These are phyloP conservation scores for Geotrichum reessii DNA, from an alignment of 1,139 yeast genomes.

Conservation along the genomic window DNA sequence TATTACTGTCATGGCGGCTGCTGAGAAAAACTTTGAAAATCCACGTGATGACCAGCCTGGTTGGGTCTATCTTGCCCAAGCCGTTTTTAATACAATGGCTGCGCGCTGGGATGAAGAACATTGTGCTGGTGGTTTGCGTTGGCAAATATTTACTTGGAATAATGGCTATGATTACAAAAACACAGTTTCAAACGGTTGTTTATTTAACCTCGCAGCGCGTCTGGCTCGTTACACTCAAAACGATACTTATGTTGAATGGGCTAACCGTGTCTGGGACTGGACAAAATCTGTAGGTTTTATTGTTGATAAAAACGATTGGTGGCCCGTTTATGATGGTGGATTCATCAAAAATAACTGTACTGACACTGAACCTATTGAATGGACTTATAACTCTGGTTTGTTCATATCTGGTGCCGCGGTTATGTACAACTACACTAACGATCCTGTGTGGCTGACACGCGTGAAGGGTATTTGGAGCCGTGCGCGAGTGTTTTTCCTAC, in stretches of 20 bases:
- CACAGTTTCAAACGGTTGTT: conserved; percentile 82
- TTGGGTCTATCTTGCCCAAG: conserved; percentile 74
- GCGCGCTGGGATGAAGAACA: conserved; percentile 70
- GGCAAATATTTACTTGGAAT: conserved; percentile 97
- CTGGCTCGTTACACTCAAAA: conserved; percentile 72
- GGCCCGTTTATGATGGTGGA: conserved; percentile 72
- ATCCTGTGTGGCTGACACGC: conserved; percentile 63
- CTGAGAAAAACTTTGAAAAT: conserved; percentile 69
- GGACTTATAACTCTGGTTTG: conserved; percentile 89
- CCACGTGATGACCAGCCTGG: conserved; percentile 49
- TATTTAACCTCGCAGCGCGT: conserved; percentile 83
- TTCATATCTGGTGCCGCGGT: conserved; percentile 77
- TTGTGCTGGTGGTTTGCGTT: conserved; percentile 86
- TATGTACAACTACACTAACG: conserved; percentile 67
- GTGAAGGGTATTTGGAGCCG: conserved; percentile 37
- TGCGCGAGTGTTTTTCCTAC: conserved; percentile 54
- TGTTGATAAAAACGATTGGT: conserved; percentile 38
- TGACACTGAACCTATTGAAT: conserved; percentile 52
- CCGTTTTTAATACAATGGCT: conserved; percentile 85
- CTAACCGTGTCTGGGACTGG: conserved; percentile 81
- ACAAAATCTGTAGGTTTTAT: conserved; percentile 57
- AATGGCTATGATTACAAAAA: conserved; percentile 90
- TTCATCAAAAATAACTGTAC: conserved; percentile 59
- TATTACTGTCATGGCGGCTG: conserved; percentile 72
- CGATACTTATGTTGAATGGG: conserved; percentile 74